These are phyloP conservation scores for Phanerochaete carnosa DNA, from an alignment of 768 basidiomycete species.

Conservation along the genomic window DNA sequence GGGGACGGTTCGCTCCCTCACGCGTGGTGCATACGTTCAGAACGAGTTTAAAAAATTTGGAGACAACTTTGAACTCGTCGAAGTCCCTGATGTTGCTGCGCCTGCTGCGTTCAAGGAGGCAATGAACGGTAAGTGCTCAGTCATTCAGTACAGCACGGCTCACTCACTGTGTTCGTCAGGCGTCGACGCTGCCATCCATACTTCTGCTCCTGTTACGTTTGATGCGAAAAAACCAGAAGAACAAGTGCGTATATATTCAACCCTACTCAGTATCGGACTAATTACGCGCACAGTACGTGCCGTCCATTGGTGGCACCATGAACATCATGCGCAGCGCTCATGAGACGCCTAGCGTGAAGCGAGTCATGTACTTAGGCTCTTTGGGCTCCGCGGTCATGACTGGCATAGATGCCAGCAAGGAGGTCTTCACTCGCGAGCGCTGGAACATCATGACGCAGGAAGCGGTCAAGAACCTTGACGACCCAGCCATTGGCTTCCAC, in stretches of 20 bases:
- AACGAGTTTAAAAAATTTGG: conserved; percentile 51
- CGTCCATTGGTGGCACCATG: background rate
- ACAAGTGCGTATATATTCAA: background rate
- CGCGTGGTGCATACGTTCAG: conserved; percentile 55
- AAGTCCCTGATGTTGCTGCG: conserved; percentile 68
- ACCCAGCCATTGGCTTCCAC: background rate
- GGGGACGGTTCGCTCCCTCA: conserved; percentile 59
- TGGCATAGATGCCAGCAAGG: background rate
- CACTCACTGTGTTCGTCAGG: background rate
- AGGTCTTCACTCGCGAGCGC: background rate
- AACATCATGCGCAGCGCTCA: background rate
- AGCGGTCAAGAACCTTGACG: background rate
- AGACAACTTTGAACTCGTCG: conserved; percentile 55
- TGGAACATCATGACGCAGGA: conserved; percentile 1
- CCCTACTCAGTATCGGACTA: background rate
- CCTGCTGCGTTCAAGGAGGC: background rate
- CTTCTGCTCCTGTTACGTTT: background rate
- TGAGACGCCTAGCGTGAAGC: background rate
- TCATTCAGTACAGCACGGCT: background rate
- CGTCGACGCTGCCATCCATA: background rate
- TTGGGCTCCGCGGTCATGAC: background rate
- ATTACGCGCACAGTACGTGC: background rate
- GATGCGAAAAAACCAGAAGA: background rate
- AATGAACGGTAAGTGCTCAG: background rate
- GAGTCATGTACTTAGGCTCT: background rate